Conservation (phyloP, 225 moss, liverwort and hornwort genomes). For the Climacium dendroides region DNA sequence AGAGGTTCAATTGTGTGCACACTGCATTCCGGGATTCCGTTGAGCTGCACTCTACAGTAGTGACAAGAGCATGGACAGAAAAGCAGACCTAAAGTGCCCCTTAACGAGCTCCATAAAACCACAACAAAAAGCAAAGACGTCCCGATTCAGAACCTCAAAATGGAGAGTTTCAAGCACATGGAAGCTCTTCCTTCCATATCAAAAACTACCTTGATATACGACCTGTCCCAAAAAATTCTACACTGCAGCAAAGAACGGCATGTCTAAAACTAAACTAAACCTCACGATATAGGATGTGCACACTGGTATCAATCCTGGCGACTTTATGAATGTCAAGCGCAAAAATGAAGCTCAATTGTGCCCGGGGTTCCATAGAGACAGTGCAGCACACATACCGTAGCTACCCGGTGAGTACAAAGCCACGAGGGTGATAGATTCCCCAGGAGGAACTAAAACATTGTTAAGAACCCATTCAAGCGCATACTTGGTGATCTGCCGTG, state of each 20-base stretch:
- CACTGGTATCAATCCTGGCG: background rate
- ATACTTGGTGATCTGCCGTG: slow-evolving; percentile 12
- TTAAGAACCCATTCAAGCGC: slow-evolving; percentile 23
- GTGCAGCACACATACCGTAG: background rate
- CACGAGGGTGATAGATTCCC: slow-evolving; percentile 16
- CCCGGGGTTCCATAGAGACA: background rate
- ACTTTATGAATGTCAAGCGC: background rate
- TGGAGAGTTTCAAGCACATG: background rate
- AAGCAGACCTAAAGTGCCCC: background rate
- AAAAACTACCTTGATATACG: background rate
- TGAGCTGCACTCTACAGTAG: background rate
- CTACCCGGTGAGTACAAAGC: slow-evolving; percentile 5
- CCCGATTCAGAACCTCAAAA: background rate
- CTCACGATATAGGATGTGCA: background rate
- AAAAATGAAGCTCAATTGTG: background rate
- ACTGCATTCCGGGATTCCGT: background rate
- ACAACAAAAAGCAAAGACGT: background rate
- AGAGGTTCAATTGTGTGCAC: background rate
- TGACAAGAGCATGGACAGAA: background rate
- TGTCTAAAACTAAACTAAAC: background rate
- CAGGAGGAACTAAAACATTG: slow-evolving; percentile 17
- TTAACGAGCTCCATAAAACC: background rate
- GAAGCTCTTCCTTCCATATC: background rate
- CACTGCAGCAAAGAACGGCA: background rate
- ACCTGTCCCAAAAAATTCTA: background rate